Percentiles rank a stretch among this genome's conserved stretches.
Conservation (phyloP, 768 basidiomycete genomes). For the Cystofilobasidium capitatum region DNA sequence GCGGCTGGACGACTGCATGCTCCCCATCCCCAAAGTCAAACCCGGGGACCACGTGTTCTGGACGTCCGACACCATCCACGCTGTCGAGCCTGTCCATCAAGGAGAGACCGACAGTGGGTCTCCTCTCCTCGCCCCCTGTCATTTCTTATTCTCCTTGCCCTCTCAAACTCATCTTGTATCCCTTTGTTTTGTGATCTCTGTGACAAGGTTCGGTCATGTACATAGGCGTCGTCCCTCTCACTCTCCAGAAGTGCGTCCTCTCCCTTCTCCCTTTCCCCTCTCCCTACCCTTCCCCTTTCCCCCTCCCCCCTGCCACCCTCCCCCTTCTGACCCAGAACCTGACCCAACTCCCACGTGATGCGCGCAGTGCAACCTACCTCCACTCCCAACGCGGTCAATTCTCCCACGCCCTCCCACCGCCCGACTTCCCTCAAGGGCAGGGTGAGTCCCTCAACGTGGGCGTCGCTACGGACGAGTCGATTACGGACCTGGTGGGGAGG, state of each 20-base stretch:
- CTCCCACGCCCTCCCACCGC: not conserved
- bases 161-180: no score
- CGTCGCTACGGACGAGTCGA: not conserved
- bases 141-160: no score
- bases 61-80: slow-evolving; percentile 47
- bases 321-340: not conserved
- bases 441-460: slow-evolving; percentile 24
- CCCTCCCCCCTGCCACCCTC: not conserved
- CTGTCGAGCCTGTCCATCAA: slow-evolving; percentile 51
- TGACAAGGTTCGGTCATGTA: slow-evolving; percentile 39
- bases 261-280: not conserved
- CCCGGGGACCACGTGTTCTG: slow-evolving; percentile 53
- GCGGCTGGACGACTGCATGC: slow-evolving; percentile 51
- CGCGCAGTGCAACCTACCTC: slow-evolving; percentile 7
- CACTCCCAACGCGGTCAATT: not conserved
- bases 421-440: slow-evolving; percentile 22
- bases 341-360: not conserved
- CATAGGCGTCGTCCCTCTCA: slow-evolving; percentile 37
- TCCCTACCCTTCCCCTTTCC: not conserved
- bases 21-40: slow-evolving; percentile 50
- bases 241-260: slow-evolving; percentile 30
- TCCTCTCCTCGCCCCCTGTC: no score
- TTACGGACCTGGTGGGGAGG: not conserved
- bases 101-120: slow-evolving; percentile 42
- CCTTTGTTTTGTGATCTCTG: no score